Conservation (phyloP, 2,329 filamentous ascomycete genomes). For the Plenodomus lindquistii region DNA sequence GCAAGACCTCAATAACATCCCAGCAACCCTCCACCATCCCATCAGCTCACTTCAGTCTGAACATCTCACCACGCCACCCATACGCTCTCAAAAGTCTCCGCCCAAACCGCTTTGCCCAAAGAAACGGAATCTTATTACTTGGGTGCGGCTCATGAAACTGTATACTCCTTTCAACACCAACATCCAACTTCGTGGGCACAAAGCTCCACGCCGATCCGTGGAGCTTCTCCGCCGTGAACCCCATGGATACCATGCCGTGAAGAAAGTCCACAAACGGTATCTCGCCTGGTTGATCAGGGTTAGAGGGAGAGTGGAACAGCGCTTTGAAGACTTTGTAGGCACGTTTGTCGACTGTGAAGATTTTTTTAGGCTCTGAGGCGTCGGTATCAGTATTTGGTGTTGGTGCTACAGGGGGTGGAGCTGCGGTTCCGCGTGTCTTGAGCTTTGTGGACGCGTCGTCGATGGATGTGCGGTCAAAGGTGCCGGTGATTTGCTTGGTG, state of each 20-base stretch:
- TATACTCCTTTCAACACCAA: conserved; percentile 23
- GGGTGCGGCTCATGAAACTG: conserved; percentile 65
- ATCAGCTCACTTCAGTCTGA: conserved; percentile 4
- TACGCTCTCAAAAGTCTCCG: conserved; percentile 55
- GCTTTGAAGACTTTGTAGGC: conserved; percentile 49
- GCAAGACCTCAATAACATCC: no score
- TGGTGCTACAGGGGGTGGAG: neutral
- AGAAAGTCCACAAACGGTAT: conserved; percentile 60
- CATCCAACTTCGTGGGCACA: conserved; percentile 47
- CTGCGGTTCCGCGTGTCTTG: conserved; percentile 13
- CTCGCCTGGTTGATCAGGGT: conserved; percentile 51
- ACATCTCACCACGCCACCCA: conserved; percentile 48
- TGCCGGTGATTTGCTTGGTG: conserved; percentile 8
- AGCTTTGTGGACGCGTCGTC: conserved; percentile 6
- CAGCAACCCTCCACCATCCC: no score
- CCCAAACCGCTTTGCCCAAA: conserved; percentile 53
- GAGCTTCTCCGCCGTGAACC: conserved; percentile 60
- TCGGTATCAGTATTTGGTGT: neutral
- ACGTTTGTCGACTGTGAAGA: conserved; percentile 28
- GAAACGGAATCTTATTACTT: conserved; percentile 55
- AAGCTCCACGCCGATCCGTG: conserved; percentile 67
- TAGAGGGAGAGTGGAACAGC: conserved; percentile 46
- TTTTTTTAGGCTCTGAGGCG: neutral
- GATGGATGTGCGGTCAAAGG: conserved; percentile 5
- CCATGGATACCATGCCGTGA: conserved; percentile 55